Evolutionary conservation across 1,139 yeast genomes (phyloP).

Genomic region (Nakaseomyces kungkrabaensis): DNA sequence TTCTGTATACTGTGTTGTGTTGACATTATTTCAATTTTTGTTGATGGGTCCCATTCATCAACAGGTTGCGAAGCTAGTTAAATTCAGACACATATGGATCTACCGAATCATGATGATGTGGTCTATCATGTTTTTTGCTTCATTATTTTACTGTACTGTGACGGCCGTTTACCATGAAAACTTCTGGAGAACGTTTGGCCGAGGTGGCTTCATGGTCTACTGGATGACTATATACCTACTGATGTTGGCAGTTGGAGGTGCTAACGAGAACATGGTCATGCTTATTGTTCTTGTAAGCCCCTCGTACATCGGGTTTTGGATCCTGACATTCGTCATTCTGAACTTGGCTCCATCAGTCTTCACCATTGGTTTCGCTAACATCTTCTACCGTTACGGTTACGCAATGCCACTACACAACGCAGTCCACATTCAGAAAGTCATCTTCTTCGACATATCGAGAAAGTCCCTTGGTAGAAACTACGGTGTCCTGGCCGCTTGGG

Average conservation of each 20-base stretch:
- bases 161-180: slow-evolving; percentile 52
- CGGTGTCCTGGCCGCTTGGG: slow-evolving; percentile 53
- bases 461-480: slow-evolving; percentile 48
- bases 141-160: slow-evolving; percentile 46
- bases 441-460: slow-evolving; percentile 47
- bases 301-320: slow-evolving; percentile 51
- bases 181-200: slow-evolving; percentile 44
- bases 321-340: slow-evolving; percentile 44
- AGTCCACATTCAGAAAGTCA: slow-evolving; percentile 44
- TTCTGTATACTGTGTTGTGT: slow-evolving; percentile 59
- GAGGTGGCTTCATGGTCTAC: slow-evolving; percentile 51
- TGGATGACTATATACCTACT: slow-evolving; percentile 55
- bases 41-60: slow-evolving; percentile 48
- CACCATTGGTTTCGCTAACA: slow-evolving; percentile 40
- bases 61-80: slow-evolving; percentile 37
- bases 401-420: slow-evolving; percentile 57
- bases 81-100: slow-evolving; percentile 36
- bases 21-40: slow-evolving; percentile 53
- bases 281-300: slow-evolving; percentile 38
- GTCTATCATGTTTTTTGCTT: slow-evolving; percentile 40
- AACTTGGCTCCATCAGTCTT: slow-evolving; percentile 55
- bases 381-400: slow-evolving; percentile 54
- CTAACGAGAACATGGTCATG: slow-evolving; percentile 51
- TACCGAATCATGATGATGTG: slow-evolving; percentile 43
- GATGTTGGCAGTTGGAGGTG: slow-evolving; percentile 54